A percentile compares a stretch with the other conserved stretches of the same genome.
Conservation (phyloP, 169 alveolate genomes). For the Theileria equi region DNA sequence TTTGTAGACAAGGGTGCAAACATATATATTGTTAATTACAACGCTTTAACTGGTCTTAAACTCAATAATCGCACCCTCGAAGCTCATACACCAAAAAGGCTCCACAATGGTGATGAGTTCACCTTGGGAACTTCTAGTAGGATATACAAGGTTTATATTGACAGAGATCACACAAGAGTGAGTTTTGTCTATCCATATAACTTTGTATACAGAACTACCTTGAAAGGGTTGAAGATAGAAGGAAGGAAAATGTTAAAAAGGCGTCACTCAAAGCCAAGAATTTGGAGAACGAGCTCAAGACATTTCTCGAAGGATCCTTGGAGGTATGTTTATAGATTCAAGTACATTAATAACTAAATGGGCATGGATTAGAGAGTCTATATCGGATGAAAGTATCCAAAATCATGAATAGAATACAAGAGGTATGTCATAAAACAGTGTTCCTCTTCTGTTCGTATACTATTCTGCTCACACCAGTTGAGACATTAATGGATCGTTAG, state of each 20-base stretch:
- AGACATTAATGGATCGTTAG: too few relatives aligned
- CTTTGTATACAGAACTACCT: too few relatives aligned
- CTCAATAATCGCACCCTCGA: constrained; percentile 3
- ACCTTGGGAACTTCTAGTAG: constrained; percentile 39
- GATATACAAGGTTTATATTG: constrained; percentile 3
- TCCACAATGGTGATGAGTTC: constrained; percentile 19
- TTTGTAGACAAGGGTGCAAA: constrained; percentile 29
- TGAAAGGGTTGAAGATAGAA: too few relatives aligned
- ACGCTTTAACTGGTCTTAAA: constrained; percentile 6
- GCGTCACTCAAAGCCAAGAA: not conserved
- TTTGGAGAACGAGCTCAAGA: constrained; percentile 16
- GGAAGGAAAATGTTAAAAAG: constrained; percentile 1
- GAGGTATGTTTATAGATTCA: not conserved
- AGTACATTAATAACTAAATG: too few relatives aligned
- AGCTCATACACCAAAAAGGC: constrained; percentile 5
- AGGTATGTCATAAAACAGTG: too few relatives aligned
- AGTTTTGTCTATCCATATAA: not conserved
- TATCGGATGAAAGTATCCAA: too few relatives aligned
- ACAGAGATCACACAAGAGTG: not conserved
- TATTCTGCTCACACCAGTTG: too few relatives aligned
- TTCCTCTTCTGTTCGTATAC: too few relatives aligned
- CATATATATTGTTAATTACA: constrained; percentile 24
- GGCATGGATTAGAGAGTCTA: too few relatives aligned
- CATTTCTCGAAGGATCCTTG: constrained; percentile 15
- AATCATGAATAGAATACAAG: too few relatives aligned